Evolutionary conservation across 306 rosid genomes (phyloP).

Genomic region (Dryas drummondii): DNA sequence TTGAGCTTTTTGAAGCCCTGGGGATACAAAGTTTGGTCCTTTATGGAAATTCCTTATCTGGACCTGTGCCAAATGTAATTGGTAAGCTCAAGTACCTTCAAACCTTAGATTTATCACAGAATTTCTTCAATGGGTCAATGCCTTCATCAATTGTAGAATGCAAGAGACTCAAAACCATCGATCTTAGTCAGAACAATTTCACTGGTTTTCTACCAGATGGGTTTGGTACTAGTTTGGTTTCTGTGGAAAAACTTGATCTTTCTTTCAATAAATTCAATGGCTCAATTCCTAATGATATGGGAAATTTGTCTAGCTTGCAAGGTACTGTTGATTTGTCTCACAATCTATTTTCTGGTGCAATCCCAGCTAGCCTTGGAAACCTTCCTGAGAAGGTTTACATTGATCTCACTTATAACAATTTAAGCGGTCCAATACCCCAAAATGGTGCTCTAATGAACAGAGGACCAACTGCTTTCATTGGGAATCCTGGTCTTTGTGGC

Average conservation of each 20-base stretch:
- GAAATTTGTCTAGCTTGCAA: slow-evolving; percentile 78
- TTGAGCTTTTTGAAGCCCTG: slow-evolving; percentile 61
- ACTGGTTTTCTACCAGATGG: slow-evolving; percentile 68
- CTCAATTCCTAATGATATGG: slow-evolving; percentile 72
- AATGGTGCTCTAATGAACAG: slow-evolving; percentile 94
- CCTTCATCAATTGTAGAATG: slow-evolving; percentile 64
- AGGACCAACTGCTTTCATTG: slow-evolving; percentile 99
- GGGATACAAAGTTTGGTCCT: slow-evolving; percentile 93
- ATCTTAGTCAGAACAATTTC: slow-evolving; percentile 71
- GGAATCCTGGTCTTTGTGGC: slow-evolving; percentile 89
- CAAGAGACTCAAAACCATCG: slow-evolving; percentile 69
- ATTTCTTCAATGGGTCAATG: slow-evolving; percentile 72
- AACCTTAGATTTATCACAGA: slow-evolving; percentile 82
- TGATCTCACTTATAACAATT: slow-evolving; percentile 81
- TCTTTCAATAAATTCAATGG: slow-evolving; percentile 77
- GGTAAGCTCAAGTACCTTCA: slow-evolving; percentile 79
- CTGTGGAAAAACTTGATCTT: slow-evolving; percentile 68
- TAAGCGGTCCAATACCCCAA: slow-evolving; percentile 90
- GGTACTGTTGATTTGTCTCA: slow-evolving; percentile 95
- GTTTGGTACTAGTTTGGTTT: slow-evolving; percentile 57
- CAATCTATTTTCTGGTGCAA: slow-evolving; percentile 72
- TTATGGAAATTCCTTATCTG: slow-evolving; percentile 89
- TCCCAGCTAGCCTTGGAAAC: slow-evolving; percentile 85
- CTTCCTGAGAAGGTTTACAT: slow-evolving; percentile 98
- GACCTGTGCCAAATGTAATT: slow-evolving; percentile 71